phyloP scores from a whole-genome alignment of 179 eudicot genomes.

The Spinacia oleracea region DNA sequence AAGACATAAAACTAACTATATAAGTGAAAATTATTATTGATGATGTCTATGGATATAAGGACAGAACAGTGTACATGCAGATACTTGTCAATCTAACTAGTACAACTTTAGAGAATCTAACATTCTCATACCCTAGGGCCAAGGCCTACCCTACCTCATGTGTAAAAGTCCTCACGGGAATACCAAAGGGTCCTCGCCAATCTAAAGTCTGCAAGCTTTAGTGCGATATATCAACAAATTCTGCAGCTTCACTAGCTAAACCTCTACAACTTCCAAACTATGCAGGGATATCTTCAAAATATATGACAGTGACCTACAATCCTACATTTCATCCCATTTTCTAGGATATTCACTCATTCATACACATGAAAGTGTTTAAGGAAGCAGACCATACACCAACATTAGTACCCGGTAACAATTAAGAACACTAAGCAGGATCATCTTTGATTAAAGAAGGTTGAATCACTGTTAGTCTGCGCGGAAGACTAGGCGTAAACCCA shows the following conservation, averaged over 20 bases:
- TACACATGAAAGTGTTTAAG: too few species aligned
- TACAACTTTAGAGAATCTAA: neutral
- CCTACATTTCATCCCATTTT: too few species aligned
- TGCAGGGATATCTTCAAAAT: too few species aligned
- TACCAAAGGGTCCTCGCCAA: slow-evolving; percentile 97
- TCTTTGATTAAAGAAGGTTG: too few species aligned
- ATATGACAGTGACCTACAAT: too few species aligned
- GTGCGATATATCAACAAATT: slow-evolving; percentile 87
- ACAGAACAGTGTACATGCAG: neutral
- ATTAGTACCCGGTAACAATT: too few species aligned
- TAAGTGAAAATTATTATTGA: neutral
- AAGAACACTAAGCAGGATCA: too few species aligned
- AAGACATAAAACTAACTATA: neutral
- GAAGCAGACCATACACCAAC: too few species aligned
- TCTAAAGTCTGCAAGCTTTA: slow-evolving; percentile 98
- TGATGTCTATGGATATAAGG: neutral
- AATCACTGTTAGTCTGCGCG: too few species aligned
- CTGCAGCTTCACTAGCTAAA: slow-evolving; percentile 97
- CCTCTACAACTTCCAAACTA: too few species aligned
- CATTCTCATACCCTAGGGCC: neutral
- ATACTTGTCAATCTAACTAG: neutral
- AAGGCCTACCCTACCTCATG: slow-evolving; percentile 70
- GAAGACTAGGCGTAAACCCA: too few species aligned
- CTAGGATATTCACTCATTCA: too few species aligned
- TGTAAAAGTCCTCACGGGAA: slow-evolving; percentile 93